These are phyloP conservation scores for Metschnikowia aberdeeniae DNA, from an alignment of 805 yeast species.

Conservation along the genomic window DNA sequence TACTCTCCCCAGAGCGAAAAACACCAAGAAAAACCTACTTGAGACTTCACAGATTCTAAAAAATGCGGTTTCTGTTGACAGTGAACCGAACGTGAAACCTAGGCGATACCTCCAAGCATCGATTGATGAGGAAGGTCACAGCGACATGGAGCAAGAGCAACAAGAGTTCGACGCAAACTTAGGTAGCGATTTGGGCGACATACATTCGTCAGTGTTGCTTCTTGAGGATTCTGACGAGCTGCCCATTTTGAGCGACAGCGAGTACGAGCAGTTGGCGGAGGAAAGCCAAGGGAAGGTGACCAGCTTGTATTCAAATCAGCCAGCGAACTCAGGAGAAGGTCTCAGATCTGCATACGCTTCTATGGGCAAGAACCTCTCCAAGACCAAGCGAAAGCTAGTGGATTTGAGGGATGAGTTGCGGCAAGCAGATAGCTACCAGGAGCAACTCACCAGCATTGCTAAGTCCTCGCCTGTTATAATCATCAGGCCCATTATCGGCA, in stretches of 20 bases:
- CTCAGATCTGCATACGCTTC: slow-evolving; percentile 69
- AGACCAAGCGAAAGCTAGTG: slow-evolving; percentile 61
- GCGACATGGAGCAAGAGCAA: slow-evolving; percentile 14
- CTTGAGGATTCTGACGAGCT: slow-evolving; percentile 21
- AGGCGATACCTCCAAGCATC: slow-evolving; percentile 29
- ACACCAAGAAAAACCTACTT: slow-evolving; percentile 16
- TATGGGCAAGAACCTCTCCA: slow-evolving; percentile 59
- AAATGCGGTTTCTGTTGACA: slow-evolving; percentile 18
- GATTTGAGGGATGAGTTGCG: slow-evolving; percentile 59
- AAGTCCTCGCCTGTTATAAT: slow-evolving; percentile 77
- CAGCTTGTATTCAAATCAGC: slow-evolving; percentile 84
- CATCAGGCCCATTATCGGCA: slow-evolving; percentile 84
- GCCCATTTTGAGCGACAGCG: slow-evolving; percentile 3
- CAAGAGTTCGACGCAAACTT: not conserved
- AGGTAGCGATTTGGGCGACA: slow-evolving; percentile 1
- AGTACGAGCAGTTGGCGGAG: slow-evolving; percentile 18
- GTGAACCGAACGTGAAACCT: slow-evolving; percentile 20
- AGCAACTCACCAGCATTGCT: slow-evolving; percentile 63
- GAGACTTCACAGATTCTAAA: slow-evolving; percentile 26
- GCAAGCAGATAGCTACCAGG: slow-evolving; percentile 62
- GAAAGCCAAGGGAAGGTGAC: slow-evolving; percentile 40
- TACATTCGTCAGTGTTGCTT: slow-evolving; percentile 23
- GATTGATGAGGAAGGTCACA: slow-evolving; percentile 29
- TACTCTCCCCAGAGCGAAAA: not conserved
- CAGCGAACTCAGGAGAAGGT: slow-evolving; percentile 67